Evolutionary conservation across 352 stramenopile genomes (phyloP).

Genomic region (Pseudoperonospora humuli): DNA sequence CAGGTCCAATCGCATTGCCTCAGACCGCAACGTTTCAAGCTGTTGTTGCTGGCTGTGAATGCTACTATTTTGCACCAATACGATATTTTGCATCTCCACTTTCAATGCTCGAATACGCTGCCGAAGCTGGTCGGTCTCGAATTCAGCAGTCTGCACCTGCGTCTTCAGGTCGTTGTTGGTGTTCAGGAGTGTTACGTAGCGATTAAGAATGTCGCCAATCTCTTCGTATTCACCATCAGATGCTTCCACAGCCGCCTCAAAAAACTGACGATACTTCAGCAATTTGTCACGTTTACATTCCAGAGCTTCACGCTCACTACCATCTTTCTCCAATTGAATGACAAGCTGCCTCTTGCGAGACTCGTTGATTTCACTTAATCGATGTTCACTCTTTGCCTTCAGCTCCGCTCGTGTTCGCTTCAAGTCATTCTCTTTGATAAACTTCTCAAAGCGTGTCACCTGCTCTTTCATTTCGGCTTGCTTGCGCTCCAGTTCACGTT

Average conservation of each 20-base stretch:
- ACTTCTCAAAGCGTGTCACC: conserved; percentile 88
- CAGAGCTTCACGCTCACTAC: conserved; percentile 52
- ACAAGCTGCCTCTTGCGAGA: conserved; percentile 67
- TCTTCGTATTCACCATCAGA: conserved; percentile 83
- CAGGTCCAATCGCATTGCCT: conserved; percentile 75
- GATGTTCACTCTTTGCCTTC: conserved; percentile 83
- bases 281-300: conserved; percentile 74
- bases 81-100: conserved; percentile 75
- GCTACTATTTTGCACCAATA: conserved; percentile 80
- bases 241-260: conserved; percentile 73
- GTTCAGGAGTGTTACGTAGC: conserved; percentile 76
- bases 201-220: conserved; percentile 79
- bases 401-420: conserved; percentile 84
- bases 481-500: conserved; percentile 79
- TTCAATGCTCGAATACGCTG: conserved; percentile 73
- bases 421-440: conserved; percentile 90
- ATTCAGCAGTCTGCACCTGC: conserved; percentile 57
- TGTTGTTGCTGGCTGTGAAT: conserved; percentile 80
- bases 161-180: conserved; percentile 83
- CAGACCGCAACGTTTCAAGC: conserved; percentile 62
- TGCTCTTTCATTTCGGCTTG: conserved; percentile 89
- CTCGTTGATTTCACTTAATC: conserved; percentile 67
- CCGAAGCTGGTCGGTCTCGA: conserved; percentile 70
- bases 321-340: conserved; percentile 63
- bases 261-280: conserved; percentile 78